Conservation (phyloP, 108 stramenopile genomes). For the Nitzschia palea region DNA sequence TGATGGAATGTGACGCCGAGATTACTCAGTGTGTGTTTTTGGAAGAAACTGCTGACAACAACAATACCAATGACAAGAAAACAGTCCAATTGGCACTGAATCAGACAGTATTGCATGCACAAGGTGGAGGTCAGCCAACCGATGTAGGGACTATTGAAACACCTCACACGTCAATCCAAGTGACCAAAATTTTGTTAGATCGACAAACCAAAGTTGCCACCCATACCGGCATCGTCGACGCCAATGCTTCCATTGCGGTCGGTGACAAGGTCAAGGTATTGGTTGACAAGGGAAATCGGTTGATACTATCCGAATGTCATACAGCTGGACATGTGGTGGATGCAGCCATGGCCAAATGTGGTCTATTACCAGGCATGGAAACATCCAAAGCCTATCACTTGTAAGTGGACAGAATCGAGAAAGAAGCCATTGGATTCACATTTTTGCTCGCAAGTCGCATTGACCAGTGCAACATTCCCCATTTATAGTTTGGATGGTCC, state of each 20-base stretch:
- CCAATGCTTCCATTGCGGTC: conserved; percentile 15
- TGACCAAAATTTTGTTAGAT: conserved; percentile 64
- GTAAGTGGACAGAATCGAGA: conserved; percentile 10
- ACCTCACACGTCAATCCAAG: conserved; percentile 16
- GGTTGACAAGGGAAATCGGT: conserved; percentile 53
- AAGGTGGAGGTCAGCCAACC: conserved; percentile 87
- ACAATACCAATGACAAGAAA: conserved; percentile 1
- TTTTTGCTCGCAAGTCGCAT: no score
- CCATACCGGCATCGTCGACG: conserved; percentile 46
- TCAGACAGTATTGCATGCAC: conserved; percentile 79
- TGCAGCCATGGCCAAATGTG: conserved; percentile 69
- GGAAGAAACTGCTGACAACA: conserved; percentile 6
- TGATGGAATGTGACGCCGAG: conserved; percentile 51
- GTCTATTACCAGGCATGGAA: conserved; percentile 31
- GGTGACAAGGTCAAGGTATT: conserved; percentile 45
- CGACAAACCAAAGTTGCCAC: conserved; percentile 55
- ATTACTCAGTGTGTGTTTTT: conserved; percentile 11
- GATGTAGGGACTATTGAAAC: conserved; percentile 60
- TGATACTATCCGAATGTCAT: conserved; percentile 75
- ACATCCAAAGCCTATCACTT: conserved; percentile 87
- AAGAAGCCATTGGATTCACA: no score
- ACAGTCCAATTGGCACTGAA: conserved; percentile 50
- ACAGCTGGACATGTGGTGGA: conserved; percentile 91
- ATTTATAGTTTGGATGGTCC: conserved; percentile 58
- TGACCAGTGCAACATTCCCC: not conserved